Base-by-base conservation (phyloP, 2,329 filamentous ascomycete species). In the Fusarium succisae region DNA sequence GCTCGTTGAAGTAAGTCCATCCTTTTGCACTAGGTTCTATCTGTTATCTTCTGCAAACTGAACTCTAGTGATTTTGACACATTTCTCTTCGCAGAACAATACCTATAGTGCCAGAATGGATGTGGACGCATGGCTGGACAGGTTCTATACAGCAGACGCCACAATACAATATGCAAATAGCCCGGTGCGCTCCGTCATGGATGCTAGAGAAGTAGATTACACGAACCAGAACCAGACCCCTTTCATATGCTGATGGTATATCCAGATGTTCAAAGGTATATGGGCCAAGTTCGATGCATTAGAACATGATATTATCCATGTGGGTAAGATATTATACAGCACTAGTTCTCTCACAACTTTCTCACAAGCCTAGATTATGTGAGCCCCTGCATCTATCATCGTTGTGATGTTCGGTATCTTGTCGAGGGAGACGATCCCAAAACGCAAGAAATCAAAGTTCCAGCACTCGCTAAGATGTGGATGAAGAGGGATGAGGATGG, bases 381-480 rank as follows among this genome's bases (percentile, higher is more conserved):
- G 18, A 53, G 41, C n/a, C 53, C 62, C 8, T 51, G 65, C 22
- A 48, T 68, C 3, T 68, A 68, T n/a, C 62, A 66, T 26, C 45
- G 39, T 15, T 65, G 62, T n/a, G 28, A 24, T 11, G 56, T 68
- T 45, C 35, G 62, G n/a, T 68, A 68, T 20, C 47, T 66, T 3
- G 30, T 68, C 15, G 60, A 54, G 18, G 65, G 65, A 7, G 65
- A 66, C 6, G 28, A 60, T n/a, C 65, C 62, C 5, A n/a, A 41
- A 22, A 61, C 45, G 7, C 47, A 68, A 28, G 28, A 37, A 17
- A 61, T 68, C 14, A 32, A 61, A n/a, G 20, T 68, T 9, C 30
- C 53, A 10, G 51, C 45, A 17, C 28, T 68, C 14, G 35, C 47
- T 7, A 61, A 54, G 4, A 47, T 61, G n/a, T 11, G 48, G 8